These are phyloP conservation scores for Raddia distichophylla DNA, from an alignment of 176 grass and related monocot species.

Conservation along the genomic window DNA sequence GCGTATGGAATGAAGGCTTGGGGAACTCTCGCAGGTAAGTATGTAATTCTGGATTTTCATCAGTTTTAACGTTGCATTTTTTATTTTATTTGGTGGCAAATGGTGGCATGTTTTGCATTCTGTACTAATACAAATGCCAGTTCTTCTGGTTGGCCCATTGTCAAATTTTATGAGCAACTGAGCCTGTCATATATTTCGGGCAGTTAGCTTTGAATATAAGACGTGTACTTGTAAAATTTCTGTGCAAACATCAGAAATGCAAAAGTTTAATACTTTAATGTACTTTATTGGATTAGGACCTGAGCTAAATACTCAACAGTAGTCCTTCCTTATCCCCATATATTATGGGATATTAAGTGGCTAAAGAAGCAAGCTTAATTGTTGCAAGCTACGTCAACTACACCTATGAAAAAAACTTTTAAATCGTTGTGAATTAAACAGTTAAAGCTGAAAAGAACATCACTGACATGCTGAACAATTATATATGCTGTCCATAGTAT, in stretches of 20 bases:
- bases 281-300: background rate
- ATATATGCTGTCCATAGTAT: background rate
- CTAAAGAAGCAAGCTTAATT: background rate
- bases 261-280: slow-evolving; percentile 1
- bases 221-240: background rate
- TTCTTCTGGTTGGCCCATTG: background rate
- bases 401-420: background rate
- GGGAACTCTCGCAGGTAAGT: slow-evolving; percentile 45
- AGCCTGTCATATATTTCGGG: background rate
- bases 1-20: slow-evolving; percentile 50
- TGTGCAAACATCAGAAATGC: background rate
- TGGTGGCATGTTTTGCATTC: slow-evolving; percentile 22
- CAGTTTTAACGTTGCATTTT: background rate
- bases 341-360: background rate
- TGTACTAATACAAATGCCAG: background rate
- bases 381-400: slow-evolving; percentile 10
- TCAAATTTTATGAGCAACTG: background rate
- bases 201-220: background rate
- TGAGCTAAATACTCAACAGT: background rate
- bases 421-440: background rate
- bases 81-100: background rate
- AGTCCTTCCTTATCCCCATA: background rate
- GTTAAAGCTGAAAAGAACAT: slow-evolving; percentile 5
- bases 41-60: slow-evolving; percentile 23
- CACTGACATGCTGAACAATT: background rate